Percentiles rank a stretch among this genome's conserved stretches.
Conservation (phyloP, 2,329 filamentous ascomycete species). For the Arthroderma sp. region DNA sequence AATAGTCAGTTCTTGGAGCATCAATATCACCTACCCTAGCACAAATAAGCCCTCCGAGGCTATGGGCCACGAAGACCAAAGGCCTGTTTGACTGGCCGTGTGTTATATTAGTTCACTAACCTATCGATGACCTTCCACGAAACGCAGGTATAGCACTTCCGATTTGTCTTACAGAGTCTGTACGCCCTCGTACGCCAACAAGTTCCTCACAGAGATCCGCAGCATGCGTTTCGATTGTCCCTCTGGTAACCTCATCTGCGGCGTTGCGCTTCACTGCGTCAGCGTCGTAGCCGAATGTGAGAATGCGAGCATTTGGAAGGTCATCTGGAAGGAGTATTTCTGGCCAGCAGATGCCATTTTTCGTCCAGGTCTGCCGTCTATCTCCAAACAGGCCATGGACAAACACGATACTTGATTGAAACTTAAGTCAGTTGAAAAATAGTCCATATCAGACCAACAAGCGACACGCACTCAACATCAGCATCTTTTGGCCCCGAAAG, state of each 20-base stretch:
- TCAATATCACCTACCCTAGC: neutral
- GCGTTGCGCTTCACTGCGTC: neutral
- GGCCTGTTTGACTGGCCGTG: neutral
- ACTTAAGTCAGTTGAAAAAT: too few species aligned
- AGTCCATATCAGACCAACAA: too few species aligned
- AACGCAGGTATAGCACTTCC: too few species aligned
- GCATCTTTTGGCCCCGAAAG: neutral
- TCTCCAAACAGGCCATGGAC: neutral
- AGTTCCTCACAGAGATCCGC: too few species aligned
- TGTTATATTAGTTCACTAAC: too few species aligned
- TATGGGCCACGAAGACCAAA: neutral
- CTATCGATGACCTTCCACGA: too few species aligned
- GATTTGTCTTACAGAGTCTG: too few species aligned
- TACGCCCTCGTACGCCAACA: too few species aligned
- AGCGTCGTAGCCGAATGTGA: neutral
- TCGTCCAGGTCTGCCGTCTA: neutral
- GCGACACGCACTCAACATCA: too few species aligned
- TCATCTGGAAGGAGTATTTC: neutral
- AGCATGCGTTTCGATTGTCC: too few species aligned
- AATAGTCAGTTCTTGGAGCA: too few species aligned
- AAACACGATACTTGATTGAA: neutral
- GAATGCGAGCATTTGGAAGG: neutral
- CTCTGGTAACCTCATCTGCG: too few species aligned
- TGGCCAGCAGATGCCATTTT: neutral
- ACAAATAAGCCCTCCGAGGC: neutral